These are phyloP conservation scores for Marasmius oreades DNA, from an alignment of 1,284 basidiomycete genomes.

Conservation along the genomic window DNA sequence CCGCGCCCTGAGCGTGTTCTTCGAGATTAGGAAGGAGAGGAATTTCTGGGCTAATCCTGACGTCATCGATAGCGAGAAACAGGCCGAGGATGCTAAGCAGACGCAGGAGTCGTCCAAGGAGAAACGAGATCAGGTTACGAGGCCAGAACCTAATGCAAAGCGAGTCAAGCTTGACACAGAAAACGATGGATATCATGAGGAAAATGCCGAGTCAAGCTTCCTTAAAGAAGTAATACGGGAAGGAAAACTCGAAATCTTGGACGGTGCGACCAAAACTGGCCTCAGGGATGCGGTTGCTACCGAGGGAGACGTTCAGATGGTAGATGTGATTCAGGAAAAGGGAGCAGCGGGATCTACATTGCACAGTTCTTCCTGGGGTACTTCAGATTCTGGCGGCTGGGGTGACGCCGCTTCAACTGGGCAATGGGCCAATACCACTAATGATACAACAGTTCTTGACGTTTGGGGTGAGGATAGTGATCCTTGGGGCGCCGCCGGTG, in stretches of 20 bases:
- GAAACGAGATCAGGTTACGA: not conserved
- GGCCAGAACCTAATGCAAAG: not conserved
- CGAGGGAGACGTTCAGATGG: not conserved
- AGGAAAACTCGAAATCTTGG: not conserved
- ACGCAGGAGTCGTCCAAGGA: not conserved
- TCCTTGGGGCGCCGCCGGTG: slow-evolving; percentile 7
- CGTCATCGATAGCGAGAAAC: not conserved
- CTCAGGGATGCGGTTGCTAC: too few relatives aligned
- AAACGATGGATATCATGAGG: not conserved
- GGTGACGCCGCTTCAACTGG: not conserved
- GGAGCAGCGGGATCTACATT: too few relatives aligned
- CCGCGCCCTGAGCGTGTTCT: slow-evolving; percentile 41
- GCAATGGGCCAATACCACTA: too few relatives aligned
- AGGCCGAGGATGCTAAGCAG: not conserved
- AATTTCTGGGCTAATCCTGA: not conserved
- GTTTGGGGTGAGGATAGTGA: slow-evolving; percentile 1
- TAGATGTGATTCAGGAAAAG: not conserved
- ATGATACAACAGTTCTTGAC: not conserved
- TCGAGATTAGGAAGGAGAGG: slow-evolving; percentile 1
- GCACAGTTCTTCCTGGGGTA: not conserved
- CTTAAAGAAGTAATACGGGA: not conserved
- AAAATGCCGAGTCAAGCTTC: too few relatives aligned
- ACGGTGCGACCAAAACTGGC: not conserved
- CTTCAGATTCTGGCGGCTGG: not conserved
- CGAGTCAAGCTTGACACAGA: not conserved